A percentile compares a stretch with the other conserved stretches of the same genome.
Conservation (phyloP, 305 asterid species). For the Euphrasia arctica region DNA sequence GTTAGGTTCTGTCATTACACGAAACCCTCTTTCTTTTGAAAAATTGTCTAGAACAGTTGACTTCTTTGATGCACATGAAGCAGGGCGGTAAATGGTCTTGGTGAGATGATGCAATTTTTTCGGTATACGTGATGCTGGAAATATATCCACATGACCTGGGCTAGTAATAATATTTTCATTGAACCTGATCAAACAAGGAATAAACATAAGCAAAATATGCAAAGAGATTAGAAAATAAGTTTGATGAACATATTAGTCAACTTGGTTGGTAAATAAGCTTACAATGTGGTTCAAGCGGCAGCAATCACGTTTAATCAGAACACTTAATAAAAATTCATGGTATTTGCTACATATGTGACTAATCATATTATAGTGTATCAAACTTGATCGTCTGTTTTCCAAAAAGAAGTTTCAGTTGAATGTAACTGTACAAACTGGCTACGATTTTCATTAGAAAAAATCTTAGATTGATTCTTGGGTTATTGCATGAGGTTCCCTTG, state of each 20-base stretch:
- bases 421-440: neutral
- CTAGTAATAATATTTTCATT: constrained; percentile 79
- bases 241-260: constrained; percentile 3
- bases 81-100: constrained; percentile 63
- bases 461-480: neutral
- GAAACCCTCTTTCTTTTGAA: constrained; percentile 67
- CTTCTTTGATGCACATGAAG: constrained; percentile 38
- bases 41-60: constrained; percentile 32
- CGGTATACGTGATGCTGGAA: constrained; percentile 85
- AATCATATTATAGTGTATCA: constrained; percentile 1
- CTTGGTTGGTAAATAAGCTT: constrained; percentile 14
- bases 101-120: constrained; percentile 68
- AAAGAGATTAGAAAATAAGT: constrained; percentile 5
- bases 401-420: neutral
- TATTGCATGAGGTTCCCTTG: neutral
- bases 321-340: neutral
- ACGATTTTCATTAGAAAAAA: neutral
- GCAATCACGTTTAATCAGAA: neutral
- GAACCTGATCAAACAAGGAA: constrained; percentile 64
- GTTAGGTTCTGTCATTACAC: constrained; percentile 65
- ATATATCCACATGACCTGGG: constrained; percentile 96
- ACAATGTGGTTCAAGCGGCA: constrained; percentile 14
- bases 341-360: neutral
- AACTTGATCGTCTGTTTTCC: neutral
- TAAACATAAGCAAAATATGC: constrained; percentile 25